These are phyloP conservation scores for Zanthoxylum bungeanum DNA, from an alignment of 345 rosid genomes.

Conservation along the genomic window DNA sequence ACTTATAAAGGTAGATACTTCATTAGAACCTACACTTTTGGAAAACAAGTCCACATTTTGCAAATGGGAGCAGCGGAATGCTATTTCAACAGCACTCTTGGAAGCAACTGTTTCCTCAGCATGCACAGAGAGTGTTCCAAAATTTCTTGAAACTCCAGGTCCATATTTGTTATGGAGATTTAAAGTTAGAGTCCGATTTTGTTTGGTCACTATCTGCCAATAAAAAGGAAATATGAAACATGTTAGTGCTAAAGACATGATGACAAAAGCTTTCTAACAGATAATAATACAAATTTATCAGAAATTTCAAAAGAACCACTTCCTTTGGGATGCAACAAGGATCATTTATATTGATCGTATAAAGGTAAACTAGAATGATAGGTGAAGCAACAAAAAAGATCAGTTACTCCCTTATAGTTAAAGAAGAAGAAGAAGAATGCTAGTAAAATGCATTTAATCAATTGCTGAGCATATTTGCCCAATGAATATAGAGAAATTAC, in stretches of 20 bases:
- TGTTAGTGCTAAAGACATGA: constrained; percentile 4
- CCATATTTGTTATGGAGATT: constrained; percentile 41
- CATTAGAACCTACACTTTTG: constrained; percentile 53
- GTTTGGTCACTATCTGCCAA: constrained; percentile 65
- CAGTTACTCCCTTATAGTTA: not conserved
- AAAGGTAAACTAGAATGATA: too few species aligned
- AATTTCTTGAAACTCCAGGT: constrained; percentile 33
- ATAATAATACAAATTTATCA: too few species aligned
- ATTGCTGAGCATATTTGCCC: not conserved
- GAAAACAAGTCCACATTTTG: constrained; percentile 77
- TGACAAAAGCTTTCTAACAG: too few species aligned
- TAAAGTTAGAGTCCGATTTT: constrained; percentile 45
- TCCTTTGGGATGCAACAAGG: too few species aligned
- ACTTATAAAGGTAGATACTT: not conserved
- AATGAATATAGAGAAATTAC: not conserved
- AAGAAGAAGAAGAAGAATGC: not conserved
- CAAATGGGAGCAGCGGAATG: constrained; percentile 48
- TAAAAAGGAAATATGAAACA: not conserved
- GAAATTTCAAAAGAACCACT: too few species aligned
- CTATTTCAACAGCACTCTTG: constrained; percentile 53
- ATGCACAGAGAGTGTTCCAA: constrained; percentile 58
- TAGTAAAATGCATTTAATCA: not conserved
- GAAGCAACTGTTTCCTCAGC: constrained; percentile 74
- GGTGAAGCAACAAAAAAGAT: not conserved
- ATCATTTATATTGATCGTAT: too few species aligned